Base-by-base conservation (phyloP, 2,329 filamentous ascomycete species). In the Fusarium palustre region DNA sequence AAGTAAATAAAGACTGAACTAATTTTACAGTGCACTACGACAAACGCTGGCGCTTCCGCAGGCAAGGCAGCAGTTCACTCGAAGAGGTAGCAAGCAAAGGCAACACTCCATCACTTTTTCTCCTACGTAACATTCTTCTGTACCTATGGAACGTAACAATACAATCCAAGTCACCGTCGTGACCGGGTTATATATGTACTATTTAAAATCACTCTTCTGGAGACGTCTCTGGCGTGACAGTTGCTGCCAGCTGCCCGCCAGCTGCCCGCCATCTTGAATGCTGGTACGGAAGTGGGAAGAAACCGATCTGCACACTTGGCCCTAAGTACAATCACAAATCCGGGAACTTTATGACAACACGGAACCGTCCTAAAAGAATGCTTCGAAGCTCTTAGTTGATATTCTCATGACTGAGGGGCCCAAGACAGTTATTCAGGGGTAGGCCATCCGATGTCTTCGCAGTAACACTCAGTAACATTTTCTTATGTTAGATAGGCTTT, bases 71-170 rank as follows among this genome's bases (percentile, higher is more conserved):
- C 57, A 22, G 18, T 22, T 38, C 25, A 7, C n/a, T 45, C 60
- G 65, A 65, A 50, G 22, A 36, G 24, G 47, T 39, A 49, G 43
- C 38, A 39, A 33, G 50, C 47, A 66, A 66, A 66, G 55, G 50
- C n/a, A 45, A 47, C 18, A n/a, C 43, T 31, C 38, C 20, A n/a
- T 13, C 24, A n/a, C 20, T 13, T 30, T 46, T 20, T 6, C 43
- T 30, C 25, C 12, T 20, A 46, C 43, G 20, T 20, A 7, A 38
- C 12, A 25, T 20, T 18, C 11, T n/a, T n/a, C 12, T 20, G 22
- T n/a, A 12, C n/a, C n/a, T 5, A 31, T 43, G 13, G 36, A 59
- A 24, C 20, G 42, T 45, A 45, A 5, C 25, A 45, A 45, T 45
- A 7, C 11, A 13, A 5, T 16, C 7, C 11, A 46, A 28, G 15